Conservation (phyloP, 352 stramenopile genomes). For the Phytophthora crassamura region DNA sequence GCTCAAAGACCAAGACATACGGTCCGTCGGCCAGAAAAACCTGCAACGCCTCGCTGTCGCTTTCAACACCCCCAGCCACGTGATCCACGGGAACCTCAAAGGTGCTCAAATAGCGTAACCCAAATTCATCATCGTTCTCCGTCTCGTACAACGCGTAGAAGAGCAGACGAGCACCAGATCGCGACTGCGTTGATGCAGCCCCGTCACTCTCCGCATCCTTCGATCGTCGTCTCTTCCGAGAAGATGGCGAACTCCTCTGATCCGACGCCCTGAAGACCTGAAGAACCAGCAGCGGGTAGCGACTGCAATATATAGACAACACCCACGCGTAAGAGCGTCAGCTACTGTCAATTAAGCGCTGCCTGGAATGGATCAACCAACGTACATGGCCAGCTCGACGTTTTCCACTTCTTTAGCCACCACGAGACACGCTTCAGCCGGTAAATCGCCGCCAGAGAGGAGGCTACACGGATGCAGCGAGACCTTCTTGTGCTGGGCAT, state of each 20-base stretch:
- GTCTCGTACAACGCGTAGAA: slow-evolving; percentile 38
- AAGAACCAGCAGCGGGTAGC: slow-evolving; percentile 38
- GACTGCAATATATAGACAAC: slow-evolving; percentile 17
- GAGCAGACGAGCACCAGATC: slow-evolving; percentile 5
- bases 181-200: background rate
- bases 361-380: slow-evolving; percentile 5
- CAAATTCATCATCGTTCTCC: slow-evolving; percentile 14
- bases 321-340: background rate
- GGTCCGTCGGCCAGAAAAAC: slow-evolving; percentile 48
- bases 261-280: slow-evolving; percentile 1
- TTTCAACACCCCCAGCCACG: slow-evolving; percentile 2
- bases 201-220: slow-evolving; percentile 8
- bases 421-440: slow-evolving; percentile 40
- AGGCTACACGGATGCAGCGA: slow-evolving; percentile 22
- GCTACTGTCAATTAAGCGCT: background rate
- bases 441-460: slow-evolving; percentile 13
- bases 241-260: background rate
- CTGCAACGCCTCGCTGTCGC: slow-evolving; percentile 23
- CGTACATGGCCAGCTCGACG: slow-evolving; percentile 45
- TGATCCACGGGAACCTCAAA: slow-evolving; percentile 22
- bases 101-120: slow-evolving; percentile 32
- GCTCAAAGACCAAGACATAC: slow-evolving; percentile 39
- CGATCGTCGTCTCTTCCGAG: slow-evolving; percentile 23
- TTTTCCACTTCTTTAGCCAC: slow-evolving; percentile 51
- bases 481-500: slow-evolving; percentile 29